These are phyloP conservation scores for Myxozyma geophila DNA, from an alignment of 805 yeast species.

Conservation along the genomic window DNA sequence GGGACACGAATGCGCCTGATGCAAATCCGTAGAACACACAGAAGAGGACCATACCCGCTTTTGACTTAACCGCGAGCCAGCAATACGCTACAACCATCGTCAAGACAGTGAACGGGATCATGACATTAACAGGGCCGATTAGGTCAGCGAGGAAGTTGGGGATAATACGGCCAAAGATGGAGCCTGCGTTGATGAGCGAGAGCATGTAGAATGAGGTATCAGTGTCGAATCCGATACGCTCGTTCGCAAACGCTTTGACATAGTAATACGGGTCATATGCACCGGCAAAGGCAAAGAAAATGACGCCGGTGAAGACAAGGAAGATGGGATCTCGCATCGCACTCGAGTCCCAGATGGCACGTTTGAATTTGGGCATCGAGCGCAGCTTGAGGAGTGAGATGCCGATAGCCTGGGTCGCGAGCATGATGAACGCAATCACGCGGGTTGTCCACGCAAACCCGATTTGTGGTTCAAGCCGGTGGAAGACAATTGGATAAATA, in stretches of 20 bases:
- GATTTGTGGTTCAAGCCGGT: slow-evolving; percentile 48
- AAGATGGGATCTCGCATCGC: slow-evolving; percentile 42
- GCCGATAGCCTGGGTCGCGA: slow-evolving; percentile 41
- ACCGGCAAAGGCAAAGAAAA: slow-evolving; percentile 42
- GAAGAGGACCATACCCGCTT: slow-evolving; percentile 43
- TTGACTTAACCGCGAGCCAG: slow-evolving; percentile 45
- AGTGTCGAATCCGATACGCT: slow-evolving; percentile 27
- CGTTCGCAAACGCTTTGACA: slow-evolving; percentile 41
- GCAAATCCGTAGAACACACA: slow-evolving; percentile 43
- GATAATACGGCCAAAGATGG: slow-evolving; percentile 56
- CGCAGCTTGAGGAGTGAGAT: slow-evolving; percentile 40
- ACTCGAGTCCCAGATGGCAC: slow-evolving; percentile 29
- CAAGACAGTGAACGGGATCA: slow-evolving; percentile 43
- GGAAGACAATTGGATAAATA: slow-evolving; percentile 54
- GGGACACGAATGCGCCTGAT: slow-evolving; percentile 44
- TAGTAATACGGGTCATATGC: slow-evolving; percentile 45
- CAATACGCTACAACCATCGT: slow-evolving; percentile 43
- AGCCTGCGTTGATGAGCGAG: slow-evolving; percentile 45
- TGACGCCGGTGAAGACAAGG: slow-evolving; percentile 38
- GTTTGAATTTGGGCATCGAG: slow-evolving; percentile 25
- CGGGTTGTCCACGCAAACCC: slow-evolving; percentile 63
- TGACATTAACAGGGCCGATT: slow-evolving; percentile 53
- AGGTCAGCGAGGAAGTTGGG: slow-evolving; percentile 56
- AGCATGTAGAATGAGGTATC: slow-evolving; percentile 43
- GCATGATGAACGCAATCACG: slow-evolving; percentile 52